These are phyloP conservation scores for Citrullus amarus DNA, from an alignment of 306 rosid species.

Conservation along the genomic window DNA sequence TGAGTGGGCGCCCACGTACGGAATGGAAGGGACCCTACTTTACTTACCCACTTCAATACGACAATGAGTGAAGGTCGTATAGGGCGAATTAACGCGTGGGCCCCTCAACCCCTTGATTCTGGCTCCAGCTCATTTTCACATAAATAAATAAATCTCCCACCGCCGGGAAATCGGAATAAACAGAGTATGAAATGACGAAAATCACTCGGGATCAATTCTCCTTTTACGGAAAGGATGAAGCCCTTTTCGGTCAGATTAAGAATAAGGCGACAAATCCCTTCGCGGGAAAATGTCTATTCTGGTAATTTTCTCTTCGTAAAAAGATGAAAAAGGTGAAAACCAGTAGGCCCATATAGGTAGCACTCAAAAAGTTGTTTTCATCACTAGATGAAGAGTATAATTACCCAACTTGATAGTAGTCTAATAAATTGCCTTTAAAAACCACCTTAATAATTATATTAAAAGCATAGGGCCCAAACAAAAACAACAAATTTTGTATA, in stretches of 20 bases:
- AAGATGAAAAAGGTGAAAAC: neutral
- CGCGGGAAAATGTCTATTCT: neutral
- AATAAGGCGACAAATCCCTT: neutral
- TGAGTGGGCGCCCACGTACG: neutral
- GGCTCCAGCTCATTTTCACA: neutral
- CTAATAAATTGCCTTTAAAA: neutral
- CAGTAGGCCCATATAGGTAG: neutral
- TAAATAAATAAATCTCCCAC: neutral
- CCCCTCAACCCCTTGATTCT: neutral
- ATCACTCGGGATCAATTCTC: neutral
- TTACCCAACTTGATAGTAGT: neutral
- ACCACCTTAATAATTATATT: neutral
- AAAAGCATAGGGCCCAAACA: neutral
- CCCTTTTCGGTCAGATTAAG: neutral
- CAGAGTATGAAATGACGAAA: neutral
- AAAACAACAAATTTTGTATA: too few species aligned
- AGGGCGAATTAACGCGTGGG: constrained; percentile 3
- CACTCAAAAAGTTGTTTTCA: neutral
- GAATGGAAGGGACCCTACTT: neutral
- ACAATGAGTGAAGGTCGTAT: neutral
- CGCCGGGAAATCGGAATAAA: neutral
- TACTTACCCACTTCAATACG: neutral
- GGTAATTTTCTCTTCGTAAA: neutral
- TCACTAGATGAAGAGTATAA: neutral
- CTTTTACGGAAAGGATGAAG: neutral